Base-by-base conservation (phyloP, 129 eudicot species). In the Apium graveolens region DNA sequence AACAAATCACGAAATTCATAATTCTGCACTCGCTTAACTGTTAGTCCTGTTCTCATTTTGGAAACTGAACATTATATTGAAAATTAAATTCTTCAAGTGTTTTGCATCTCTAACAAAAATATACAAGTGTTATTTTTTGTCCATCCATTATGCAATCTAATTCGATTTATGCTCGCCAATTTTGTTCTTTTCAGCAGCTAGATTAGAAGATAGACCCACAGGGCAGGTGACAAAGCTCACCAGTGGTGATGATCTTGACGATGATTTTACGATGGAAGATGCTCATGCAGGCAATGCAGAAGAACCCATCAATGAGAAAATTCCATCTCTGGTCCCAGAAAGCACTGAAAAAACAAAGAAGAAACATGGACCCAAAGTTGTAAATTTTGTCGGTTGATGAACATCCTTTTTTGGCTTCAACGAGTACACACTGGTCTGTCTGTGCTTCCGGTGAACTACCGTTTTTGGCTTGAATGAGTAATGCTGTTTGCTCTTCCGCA, bases 211-310 rank as follows among this genome's bases (percentile, higher is more conserved):
- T 51, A 78, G 81, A 82, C 90, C 93, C 6, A 86, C 81, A 41
- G 88, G 91, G 71, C 82, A 82, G 72, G 87, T 93, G 76, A 96
- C 97, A 21, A 96, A 92, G 79, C 82, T 96, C 32, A 27, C 72
- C 3, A 91, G 98, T 11, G 99, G 99, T 26, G 99, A 93, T 70
- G 98, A 93, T 86, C 96, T 93, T 70, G 98, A 92, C 55, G 99
- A 96, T 60, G 99, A 95, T 78, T 90, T 95, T 68, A 73, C 80
- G n/a, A 21, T 77, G 42, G 88, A 79, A 42, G 90, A 77, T 14
- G 42, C 75, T 34, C 70, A 76, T 8, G 48, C 18, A 39, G 86
- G 46, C 60, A 21, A 83, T 72, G 38, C 76, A 78, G 68, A 79
- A 62, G 68, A 83, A 57, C 43, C 78, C 18, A 45, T 74, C 5